Evolutionary conservation across 139 green algal species (phyloP).

Genomic region (Eudorina sp.): DNA sequence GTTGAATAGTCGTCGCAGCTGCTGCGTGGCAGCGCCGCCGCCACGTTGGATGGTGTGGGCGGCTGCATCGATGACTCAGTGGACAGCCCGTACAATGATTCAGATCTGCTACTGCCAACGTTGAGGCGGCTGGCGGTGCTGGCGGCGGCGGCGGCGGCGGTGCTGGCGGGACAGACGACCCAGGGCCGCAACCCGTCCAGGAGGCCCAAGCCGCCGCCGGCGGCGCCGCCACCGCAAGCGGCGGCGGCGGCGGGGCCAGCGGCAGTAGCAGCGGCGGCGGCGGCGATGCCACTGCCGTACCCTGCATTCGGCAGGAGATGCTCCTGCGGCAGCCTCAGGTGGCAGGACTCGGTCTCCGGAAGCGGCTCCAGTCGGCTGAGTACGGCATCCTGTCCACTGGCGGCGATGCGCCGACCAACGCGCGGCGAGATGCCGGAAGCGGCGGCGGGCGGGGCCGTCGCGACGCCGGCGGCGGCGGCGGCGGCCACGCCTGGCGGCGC

Average conservation of each 20-base stretch:
- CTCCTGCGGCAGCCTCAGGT: neutral
- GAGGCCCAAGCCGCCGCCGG: neutral
- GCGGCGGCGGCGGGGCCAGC: neutral
- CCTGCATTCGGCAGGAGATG: too few species aligned
- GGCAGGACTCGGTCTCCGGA: constrained; percentile 27
- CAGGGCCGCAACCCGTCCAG: neutral
- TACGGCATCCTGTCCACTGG: neutral
- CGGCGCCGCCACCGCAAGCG: neutral
- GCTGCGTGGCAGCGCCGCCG: too few species aligned
- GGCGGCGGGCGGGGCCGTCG: neutral
- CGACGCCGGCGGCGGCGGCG: neutral
- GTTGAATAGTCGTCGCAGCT: too few species aligned
- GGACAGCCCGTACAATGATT: too few species aligned
- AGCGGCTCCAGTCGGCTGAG: constrained; percentile 20
- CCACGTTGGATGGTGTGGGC: too few species aligned
- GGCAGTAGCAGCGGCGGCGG: too few species aligned
- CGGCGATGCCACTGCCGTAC: neutral
- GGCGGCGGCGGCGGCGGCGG: neutral
- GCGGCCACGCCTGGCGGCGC: neutral
- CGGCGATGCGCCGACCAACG: neutral
- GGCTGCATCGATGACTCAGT: too few species aligned
- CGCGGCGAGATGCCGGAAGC: neutral
- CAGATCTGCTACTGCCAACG: too few species aligned
- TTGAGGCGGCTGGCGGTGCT: neutral
- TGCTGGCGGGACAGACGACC: neutral